Percentiles rank a stretch among this genome's conserved stretches.
Conservation (phyloP, 176 grass and related monocot species). For the Panicum miliaceum region DNA sequence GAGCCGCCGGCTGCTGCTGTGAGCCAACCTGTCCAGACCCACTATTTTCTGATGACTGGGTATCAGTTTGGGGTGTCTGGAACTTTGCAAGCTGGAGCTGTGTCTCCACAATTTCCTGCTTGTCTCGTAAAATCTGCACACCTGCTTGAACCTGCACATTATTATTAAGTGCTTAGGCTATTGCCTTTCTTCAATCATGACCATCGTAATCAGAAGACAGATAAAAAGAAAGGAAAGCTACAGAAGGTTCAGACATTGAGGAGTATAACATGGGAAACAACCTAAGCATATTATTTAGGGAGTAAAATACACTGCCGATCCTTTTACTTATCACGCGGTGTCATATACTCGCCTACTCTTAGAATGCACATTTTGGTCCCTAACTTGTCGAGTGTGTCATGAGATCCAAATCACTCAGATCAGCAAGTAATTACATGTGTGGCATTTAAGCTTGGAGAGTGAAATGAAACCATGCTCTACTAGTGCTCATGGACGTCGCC, state of each 20-base stretch:
- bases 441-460: not conserved
- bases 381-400: not conserved
- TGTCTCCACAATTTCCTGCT: conserved; percentile 82
- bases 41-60: conserved; percentile 35
- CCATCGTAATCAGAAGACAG: not conserved
- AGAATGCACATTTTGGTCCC: too few species aligned
- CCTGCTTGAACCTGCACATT: conserved; percentile 73
- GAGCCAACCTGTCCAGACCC: conserved; percentile 34
- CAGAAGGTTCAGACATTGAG: not conserved
- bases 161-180: not conserved
- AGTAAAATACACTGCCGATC: not conserved
- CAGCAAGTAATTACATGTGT: not conserved
- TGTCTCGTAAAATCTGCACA: conserved; percentile 82
- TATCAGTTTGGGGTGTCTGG: conserved; percentile 46
- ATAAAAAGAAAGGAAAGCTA: not conserved
- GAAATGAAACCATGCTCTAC: not conserved
- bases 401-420: not conserved
- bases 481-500: not conserved
- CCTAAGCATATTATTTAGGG: not conserved
- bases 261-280: not conserved
- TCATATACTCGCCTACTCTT: too few species aligned
- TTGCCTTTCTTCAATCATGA: not conserved
- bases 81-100: conserved; percentile 83
- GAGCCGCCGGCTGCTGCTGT: conserved; percentile 39
- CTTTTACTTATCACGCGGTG: too few species aligned